A percentile compares a stretch with the other conserved stretches of the same genome.
phyloP scores from a whole-genome alignment of 352 stramenopile species.

The Globisporangium solare region DNA sequence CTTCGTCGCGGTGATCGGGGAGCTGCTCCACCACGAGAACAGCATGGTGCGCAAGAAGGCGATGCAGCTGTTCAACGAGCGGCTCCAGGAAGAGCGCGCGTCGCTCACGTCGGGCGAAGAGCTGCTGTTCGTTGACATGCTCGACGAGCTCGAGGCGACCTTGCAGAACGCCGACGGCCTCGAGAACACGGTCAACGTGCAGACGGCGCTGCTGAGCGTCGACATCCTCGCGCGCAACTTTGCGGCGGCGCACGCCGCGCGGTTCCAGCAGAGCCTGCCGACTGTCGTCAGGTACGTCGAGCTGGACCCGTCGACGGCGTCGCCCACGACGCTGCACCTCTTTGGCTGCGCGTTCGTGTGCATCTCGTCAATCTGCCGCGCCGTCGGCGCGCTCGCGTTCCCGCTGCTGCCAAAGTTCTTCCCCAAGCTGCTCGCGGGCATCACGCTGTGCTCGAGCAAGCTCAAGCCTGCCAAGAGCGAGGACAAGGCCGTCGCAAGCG shows the following conservation, averaged over 20 bases:
- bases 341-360: conserved; percentile 80
- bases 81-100: conserved; percentile 60
- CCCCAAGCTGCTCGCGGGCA: conserved; percentile 57
- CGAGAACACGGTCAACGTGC: conserved; percentile 75
- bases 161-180: conserved; percentile 50
- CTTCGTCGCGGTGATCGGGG: conserved; percentile 82
- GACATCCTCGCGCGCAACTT: conserved; percentile 84
- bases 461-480: conserved; percentile 18
- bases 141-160: conserved; percentile 73
- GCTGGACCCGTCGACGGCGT: conserved; percentile 38
- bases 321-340: conserved; percentile 62
- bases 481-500: conserved; percentile 16
- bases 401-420: conserved; percentile 83
- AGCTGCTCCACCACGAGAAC: conserved; percentile 83
- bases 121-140: conserved; percentile 85
- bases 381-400: conserved; percentile 67
- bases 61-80: conserved; percentile 87
- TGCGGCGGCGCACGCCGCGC: conserved; percentile 56
- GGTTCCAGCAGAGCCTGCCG: conserved; percentile 65
- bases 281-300: conserved; percentile 77
- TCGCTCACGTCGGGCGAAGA: conserved; percentile 62
- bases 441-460: conserved; percentile 47
- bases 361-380: conserved; percentile 68
- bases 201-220: conserved; percentile 80
- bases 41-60: conserved; percentile 84